phyloP scores from a whole-genome alignment of 2,329 filamentous ascomycete species.

The Lachnellula arida region DNA sequence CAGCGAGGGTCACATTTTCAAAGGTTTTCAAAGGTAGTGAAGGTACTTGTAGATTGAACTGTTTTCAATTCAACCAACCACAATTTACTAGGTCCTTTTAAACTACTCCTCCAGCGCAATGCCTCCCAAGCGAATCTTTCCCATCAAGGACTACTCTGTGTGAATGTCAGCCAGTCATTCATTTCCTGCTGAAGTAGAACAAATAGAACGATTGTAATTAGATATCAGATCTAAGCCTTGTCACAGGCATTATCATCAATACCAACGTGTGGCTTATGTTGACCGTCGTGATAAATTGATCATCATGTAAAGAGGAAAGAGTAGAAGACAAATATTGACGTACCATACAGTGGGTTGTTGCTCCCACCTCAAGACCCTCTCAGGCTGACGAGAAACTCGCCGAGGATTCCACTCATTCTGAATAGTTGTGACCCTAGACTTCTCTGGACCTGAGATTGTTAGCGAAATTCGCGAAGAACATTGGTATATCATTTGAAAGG shows the following conservation, averaged over 20 bases:
- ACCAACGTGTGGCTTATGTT: constrained; percentile 65
- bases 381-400: too few relatives aligned
- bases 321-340: background rate
- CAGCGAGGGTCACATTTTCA: background rate
- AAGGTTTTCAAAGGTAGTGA: background rate
- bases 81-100: too few relatives aligned
- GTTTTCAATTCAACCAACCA: background rate
- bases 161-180: background rate
- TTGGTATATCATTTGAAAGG: background rate
- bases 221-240: constrained; percentile 50
- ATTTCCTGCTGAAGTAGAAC: background rate
- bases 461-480: constrained; percentile 11
- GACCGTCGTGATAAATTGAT: constrained; percentile 81
- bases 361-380: too few relatives aligned
- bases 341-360: constrained; percentile 8
- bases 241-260: constrained; percentile 80
- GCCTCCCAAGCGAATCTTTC: too few relatives aligned
- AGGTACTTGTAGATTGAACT: background rate
- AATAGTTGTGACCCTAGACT: too few relatives aligned
- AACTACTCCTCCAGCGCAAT: too few relatives aligned
- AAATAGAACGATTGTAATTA: constrained; percentile 8
- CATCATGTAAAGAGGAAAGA: constrained; percentile 53
- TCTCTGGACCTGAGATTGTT: constrained; percentile 3
- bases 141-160: too few relatives aligned
- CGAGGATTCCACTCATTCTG: too few relatives aligned